Evolutionary conservation across 306 rosid species (phyloP).

Genomic region (Glycine soja): DNA sequence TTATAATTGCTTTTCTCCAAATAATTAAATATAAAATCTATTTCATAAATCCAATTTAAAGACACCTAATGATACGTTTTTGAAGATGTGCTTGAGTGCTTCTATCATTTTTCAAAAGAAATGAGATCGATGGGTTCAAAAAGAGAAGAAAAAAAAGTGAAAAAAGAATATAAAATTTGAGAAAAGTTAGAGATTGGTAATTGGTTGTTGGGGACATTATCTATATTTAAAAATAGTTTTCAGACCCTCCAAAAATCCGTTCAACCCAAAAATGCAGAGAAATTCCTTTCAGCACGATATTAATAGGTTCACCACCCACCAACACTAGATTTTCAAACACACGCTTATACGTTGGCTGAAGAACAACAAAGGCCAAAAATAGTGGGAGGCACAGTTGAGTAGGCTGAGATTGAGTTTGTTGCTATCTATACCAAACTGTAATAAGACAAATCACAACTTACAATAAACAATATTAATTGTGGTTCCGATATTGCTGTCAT

Average conservation of each 20-base stretch:
- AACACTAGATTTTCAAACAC: neutral
- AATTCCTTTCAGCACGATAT: neutral
- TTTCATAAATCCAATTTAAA: neutral
- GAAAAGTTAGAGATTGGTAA: neutral
- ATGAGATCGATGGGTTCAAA: neutral
- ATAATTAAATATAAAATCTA: neutral
- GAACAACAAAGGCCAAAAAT: neutral
- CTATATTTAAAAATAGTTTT: neutral
- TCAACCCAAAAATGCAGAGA: conserved; percentile 10
- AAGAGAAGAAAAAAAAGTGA: neutral
- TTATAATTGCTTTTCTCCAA: neutral
- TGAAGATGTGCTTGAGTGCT: neutral
- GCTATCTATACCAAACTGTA: conserved; percentile 7
- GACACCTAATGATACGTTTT: neutral
- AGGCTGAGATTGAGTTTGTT: neutral
- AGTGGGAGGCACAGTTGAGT: neutral
- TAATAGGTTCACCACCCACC: neutral
- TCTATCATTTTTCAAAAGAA: neutral
- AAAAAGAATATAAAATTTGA: neutral
- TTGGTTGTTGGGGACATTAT: neutral
- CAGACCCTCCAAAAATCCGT: neutral
- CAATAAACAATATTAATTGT: neutral
- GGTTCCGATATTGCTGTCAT: neutral
- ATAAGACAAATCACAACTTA: neutral
- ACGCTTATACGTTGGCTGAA: neutral